phyloP scores from a whole-genome alignment of 441 rosid genomes.

The Flueggea neowawraea region DNA sequence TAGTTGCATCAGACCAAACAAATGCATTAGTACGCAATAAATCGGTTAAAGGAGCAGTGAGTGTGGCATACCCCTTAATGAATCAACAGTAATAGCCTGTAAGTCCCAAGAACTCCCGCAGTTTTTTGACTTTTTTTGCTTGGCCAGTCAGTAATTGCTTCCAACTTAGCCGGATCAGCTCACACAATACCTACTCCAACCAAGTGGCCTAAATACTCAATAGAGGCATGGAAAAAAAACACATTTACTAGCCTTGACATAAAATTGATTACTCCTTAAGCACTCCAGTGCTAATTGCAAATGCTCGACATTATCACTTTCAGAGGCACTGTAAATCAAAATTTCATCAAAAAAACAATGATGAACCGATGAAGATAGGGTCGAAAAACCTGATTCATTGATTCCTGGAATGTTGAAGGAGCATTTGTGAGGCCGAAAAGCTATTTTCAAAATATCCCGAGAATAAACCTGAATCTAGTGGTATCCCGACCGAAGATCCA shows the following conservation, averaged over 20 bases:
- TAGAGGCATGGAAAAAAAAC: neutral
- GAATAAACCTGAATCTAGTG: too few species aligned
- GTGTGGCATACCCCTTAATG: too few species aligned
- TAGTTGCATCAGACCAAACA: too few species aligned
- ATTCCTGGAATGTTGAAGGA: neutral
- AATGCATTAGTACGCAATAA: too few species aligned
- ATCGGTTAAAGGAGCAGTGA: too few species aligned
- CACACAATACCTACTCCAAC: neutral
- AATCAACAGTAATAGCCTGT: too few species aligned
- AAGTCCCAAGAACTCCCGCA: too few species aligned
- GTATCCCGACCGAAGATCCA: too few species aligned
- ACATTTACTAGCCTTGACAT: neutral
- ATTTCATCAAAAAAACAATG: neutral
- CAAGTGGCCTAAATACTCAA: neutral
- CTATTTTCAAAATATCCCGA: too few species aligned
- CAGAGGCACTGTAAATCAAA: neutral
- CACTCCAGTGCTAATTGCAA: neutral
- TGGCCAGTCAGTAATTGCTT: neutral
- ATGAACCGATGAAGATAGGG: neutral
- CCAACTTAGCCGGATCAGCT: neutral
- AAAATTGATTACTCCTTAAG: neutral
- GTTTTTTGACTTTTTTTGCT: too few species aligned
- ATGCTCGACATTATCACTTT: neutral
- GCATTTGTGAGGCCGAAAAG: constrained; percentile 2
- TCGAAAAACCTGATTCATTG: neutral